Evolutionary conservation across 306 rosid species (phyloP), one percentile per base, ranked within the genome.

Genomic region (Cucumis cinereus): DNA sequence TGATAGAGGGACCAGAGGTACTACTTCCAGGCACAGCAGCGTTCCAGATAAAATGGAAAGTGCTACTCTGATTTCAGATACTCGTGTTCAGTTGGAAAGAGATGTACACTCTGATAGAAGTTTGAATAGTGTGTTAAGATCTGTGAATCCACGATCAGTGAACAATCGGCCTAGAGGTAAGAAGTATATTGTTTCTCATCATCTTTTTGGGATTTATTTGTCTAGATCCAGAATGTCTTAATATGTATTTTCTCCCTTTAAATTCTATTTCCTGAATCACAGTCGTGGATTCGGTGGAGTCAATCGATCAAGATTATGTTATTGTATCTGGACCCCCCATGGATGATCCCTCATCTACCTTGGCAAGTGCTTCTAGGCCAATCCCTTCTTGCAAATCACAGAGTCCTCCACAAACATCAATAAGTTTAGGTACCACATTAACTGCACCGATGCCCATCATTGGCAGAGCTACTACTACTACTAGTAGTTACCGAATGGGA

Each of bases 241-340:
- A 19, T 64, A 40, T 64, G 30, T 59, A 23, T 2, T 43, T 67
- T 35, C 64, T 22, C 57, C 73, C 56, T 60, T 79, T 53, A 66
- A 26, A 20, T 84, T 71, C 38, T 81, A 59, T 73, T 81, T 79
- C 66, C 79, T 57, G 52, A 81, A 75, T 77, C 81, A 74, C 91
- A 89, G 98, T 88, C 80, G 76, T 79, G 6, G 98, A 95, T 82
- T 85, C 96, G 2, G 82, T 88, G 54, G 96, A 89, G 77, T 86
- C 85, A 77, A 89, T 90, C 71, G 99, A 90, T 86, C 99, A 92
- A 89, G 99, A 95, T 81, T 95, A 95, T 86, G 98, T 95, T 80
- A 86, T 95, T 59, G 99, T 95, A 67, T 87, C 92, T 77, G 99
- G 97, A 12, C 89, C 91, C 72, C 89, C 96, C 38, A 77, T 89